These are phyloP conservation scores for Astragalus glycyphyllos DNA, from an alignment of 306 rosid genomes.

Conservation along the genomic window DNA sequence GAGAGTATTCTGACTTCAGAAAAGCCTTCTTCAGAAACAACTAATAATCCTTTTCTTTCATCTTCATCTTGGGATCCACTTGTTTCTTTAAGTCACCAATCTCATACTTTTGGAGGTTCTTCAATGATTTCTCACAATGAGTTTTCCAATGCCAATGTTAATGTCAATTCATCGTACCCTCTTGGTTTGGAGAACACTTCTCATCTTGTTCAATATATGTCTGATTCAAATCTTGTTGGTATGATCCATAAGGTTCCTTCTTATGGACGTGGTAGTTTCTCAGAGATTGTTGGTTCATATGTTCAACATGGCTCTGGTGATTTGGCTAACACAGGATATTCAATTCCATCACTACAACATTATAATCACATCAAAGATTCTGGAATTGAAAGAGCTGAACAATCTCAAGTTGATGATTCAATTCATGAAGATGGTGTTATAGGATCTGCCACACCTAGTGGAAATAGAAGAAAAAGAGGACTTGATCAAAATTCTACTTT, in stretches of 20 bases:
- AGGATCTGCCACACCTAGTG: constrained; percentile 61
- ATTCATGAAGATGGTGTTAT: constrained; percentile 58
- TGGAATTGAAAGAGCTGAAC: constrained; percentile 54
- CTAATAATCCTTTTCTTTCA: constrained; percentile 61
- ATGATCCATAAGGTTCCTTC: constrained; percentile 72
- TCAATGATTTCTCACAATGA: constrained; percentile 72
- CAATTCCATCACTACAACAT: constrained; percentile 50
- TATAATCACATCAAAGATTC: constrained; percentile 59
- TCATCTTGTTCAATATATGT: constrained; percentile 72
- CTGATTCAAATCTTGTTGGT: constrained; percentile 71
- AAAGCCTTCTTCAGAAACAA: constrained; percentile 63
- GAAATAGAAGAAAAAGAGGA: constrained; percentile 73
- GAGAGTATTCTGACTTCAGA: constrained; percentile 62
- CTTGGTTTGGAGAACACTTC: constrained; percentile 66
- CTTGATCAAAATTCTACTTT: constrained; percentile 62
- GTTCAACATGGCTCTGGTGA: constrained; percentile 62
- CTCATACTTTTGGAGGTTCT: constrained; percentile 77
- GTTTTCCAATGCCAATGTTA: constrained; percentile 44
- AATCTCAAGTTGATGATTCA: constrained; percentile 62
- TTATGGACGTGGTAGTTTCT: constrained; percentile 76
- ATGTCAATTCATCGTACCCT: constrained; percentile 54
- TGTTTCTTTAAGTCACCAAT: constrained; percentile 74
- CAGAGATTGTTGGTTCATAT: constrained; percentile 75
- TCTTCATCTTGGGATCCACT: constrained; percentile 95
- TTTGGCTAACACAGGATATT: constrained; percentile 55